Conservation (phyloP, 1,139 yeast species). For the Torulaspora globosa region DNA sequence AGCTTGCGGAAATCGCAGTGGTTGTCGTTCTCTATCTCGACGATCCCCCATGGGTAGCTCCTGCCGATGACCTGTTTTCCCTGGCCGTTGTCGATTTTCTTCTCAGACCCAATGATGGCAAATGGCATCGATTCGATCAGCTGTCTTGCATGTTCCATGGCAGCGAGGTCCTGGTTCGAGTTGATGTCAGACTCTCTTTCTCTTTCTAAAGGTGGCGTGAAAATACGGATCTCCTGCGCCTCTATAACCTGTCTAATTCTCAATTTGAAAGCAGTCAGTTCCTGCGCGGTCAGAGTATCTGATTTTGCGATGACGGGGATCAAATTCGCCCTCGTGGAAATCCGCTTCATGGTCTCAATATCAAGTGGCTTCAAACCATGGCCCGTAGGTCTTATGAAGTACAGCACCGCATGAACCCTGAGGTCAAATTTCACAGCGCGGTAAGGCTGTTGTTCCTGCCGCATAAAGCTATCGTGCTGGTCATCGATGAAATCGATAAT, state of each 20-base stretch:
- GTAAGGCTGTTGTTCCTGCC: slow-evolving; percentile 92
- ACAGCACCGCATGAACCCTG: slow-evolving; percentile 92
- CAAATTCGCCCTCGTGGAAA: slow-evolving; percentile 84
- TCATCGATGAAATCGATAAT: slow-evolving; percentile 92
- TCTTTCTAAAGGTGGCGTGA: slow-evolving; percentile 64
- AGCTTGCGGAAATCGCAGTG: slow-evolving; percentile 95
- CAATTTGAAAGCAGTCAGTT: slow-evolving; percentile 74
- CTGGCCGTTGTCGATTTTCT: slow-evolving; percentile 69
- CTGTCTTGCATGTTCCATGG: slow-evolving; percentile 76
- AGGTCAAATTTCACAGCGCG: slow-evolving; percentile 69
- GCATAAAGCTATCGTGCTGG: slow-evolving; percentile 91
- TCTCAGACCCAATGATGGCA: slow-evolving; percentile 87
- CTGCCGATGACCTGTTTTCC: slow-evolving; percentile 84
- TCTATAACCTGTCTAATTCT: slow-evolving; percentile 88
- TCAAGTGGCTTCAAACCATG: slow-evolving; percentile 92
- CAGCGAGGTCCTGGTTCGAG: slow-evolving; percentile 59
- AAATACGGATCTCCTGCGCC: slow-evolving; percentile 86
- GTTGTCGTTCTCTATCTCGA: slow-evolving; percentile 91
- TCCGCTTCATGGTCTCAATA: slow-evolving; percentile 85
- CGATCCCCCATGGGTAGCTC: slow-evolving; percentile 96
- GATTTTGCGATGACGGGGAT: slow-evolving; percentile 95
- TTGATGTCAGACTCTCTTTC: slow-evolving; percentile 42
- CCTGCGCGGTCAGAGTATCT: slow-evolving; percentile 82
- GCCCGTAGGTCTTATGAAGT: slow-evolving; percentile 94
- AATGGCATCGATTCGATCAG: slow-evolving; percentile 91